Conservation (phyloP, 768 basidiomycete genomes). For the Amanita rimosa region DNA sequence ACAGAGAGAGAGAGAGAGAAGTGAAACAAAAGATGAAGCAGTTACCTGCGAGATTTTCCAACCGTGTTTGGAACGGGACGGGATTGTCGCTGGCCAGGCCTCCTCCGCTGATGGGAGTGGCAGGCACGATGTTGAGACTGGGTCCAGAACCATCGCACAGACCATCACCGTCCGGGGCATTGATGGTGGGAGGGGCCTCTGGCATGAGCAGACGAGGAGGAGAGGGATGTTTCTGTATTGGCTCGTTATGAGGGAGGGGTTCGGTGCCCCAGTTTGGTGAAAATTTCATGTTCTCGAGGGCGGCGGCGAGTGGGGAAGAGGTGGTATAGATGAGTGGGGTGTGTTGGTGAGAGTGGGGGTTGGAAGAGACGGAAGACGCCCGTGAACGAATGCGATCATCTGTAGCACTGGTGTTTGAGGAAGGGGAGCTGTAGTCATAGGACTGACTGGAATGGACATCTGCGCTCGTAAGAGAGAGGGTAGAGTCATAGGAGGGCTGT, state of each 20-base stretch:
- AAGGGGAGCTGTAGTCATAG: constrained; percentile 57
- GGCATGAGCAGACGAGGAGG: constrained; percentile 51
- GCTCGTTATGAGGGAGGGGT: constrained; percentile 28
- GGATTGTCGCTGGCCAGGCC: constrained; percentile 29
- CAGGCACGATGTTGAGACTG: constrained; percentile 69
- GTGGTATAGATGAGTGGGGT: constrained; percentile 21
- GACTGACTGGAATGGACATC: constrained; percentile 19
- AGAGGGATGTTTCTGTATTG: constrained; percentile 21
- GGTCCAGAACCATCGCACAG: constrained; percentile 26
- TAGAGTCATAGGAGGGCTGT: constrained; percentile 16
- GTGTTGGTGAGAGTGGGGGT: constrained; percentile 19
- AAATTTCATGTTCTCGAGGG: constrained; percentile 54
- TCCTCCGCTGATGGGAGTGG: constrained; percentile 66
- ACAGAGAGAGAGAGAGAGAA: constrained; percentile 3
- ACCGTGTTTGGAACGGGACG: constrained; percentile 40
- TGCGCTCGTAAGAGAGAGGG: constrained; percentile 1
- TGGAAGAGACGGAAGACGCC: constrained; percentile 61
- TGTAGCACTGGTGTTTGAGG: constrained; percentile 37
- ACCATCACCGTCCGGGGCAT: constrained; percentile 50
- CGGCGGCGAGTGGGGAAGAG: constrained; percentile 47
- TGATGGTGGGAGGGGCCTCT: constrained; percentile 40
- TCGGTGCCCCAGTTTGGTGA: constrained; percentile 49
- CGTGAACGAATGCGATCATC: constrained; percentile 42
- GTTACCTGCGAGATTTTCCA: constrained; percentile 25
- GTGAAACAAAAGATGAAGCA: constrained; percentile 33